Evolutionary conservation across 2,329 filamentous ascomycete species (phyloP), one percentile per base, ranked within the genome.

Genomic region (Arthrobotrys sphaeroides): DNA sequence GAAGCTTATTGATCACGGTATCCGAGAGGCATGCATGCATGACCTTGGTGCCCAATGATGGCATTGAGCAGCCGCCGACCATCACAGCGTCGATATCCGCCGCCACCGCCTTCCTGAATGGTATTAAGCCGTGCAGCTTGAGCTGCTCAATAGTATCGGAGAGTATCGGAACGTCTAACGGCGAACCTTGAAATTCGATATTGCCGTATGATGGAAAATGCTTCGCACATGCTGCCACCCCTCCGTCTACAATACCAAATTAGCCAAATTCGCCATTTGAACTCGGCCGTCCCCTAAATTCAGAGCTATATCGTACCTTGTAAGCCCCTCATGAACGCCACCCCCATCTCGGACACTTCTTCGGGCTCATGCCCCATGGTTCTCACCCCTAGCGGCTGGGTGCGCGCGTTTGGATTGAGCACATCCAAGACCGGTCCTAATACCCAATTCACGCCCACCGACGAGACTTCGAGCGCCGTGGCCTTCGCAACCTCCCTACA

Each of bases 191-290:
- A 79, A 97, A 97, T 81, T 97, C 94, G 16, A 98, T 85, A 80
- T 97, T 97, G 31, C 94, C 94, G 80, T 97, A 98, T 0, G 93
- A 97, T 2, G 94, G 94, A 79, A 98, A 97, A 82, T 98, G 94
- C 82, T 98, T 98, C 68, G 94, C 94, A 80, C 95, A 93, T 0
- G 93, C 96, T 1, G 90, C 92, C 49, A 97, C 84, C 0, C 94
- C 94, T 9, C 92, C 94, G 81, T 97, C 92, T 75, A 45, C 40
- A 51, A 16, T 10, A 24, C n/a, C 24, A 18, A 45, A 53, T 73
- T 42, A 73, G 69, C 61, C 38, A 68, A 59, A 36, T n/a, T 24
- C 13, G 6, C 22, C 5, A 9, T 26, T 10, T 33, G 10, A 33
- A 55, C 13, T n/a, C 18, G 16, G 13, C 28, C 31, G 22, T 9